These are phyloP conservation scores for Suillus luteus DNA, from an alignment of 768 basidiomycete genomes.

Conservation along the genomic window DNA sequence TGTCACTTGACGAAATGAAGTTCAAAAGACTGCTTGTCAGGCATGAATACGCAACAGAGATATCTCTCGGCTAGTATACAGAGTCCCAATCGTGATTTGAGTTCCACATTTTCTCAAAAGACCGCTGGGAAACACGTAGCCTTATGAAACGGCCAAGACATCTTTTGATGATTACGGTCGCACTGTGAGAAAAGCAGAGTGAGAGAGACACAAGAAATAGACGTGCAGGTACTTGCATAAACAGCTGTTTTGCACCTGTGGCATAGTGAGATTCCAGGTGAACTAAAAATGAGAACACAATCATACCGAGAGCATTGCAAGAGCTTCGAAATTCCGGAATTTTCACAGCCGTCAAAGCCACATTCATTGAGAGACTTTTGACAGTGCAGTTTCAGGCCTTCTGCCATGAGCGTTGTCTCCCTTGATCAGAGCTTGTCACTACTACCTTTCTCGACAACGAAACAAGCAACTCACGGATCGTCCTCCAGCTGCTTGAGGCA, in stretches of 20 bases:
- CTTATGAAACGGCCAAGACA: conserved; percentile 41
- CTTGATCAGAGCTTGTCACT: conserved; percentile 20
- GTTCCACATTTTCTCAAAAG: conserved; percentile 26
- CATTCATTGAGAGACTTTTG: conserved; percentile 35
- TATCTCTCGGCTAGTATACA: neutral
- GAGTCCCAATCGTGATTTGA: neutral
- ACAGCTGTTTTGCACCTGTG: conserved; percentile 44
- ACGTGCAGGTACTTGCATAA: conserved; percentile 37
- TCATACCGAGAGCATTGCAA: conserved; percentile 36
- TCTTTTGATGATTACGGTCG: conserved; percentile 37
- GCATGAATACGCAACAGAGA: neutral
- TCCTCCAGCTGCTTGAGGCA: conserved; percentile 37
- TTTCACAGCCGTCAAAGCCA: conserved; percentile 31
- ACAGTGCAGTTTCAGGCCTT: conserved; percentile 32
- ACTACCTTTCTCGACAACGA: conserved; percentile 1
- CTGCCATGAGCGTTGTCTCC: conserved; percentile 30
- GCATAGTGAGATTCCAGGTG: neutral
- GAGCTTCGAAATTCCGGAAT: conserved; percentile 30
- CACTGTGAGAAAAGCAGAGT: conserved; percentile 30
- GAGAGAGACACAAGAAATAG: neutral
- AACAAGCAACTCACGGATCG: conserved; percentile 26
- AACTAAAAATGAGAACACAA: neutral
- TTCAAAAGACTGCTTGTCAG: neutral
- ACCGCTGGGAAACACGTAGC: conserved; percentile 33
- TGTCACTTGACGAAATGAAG: neutral